Evolutionary conservation across 2,329 filamentous ascomycete species (phyloP).

Genomic region (Calonectria multiphialidica): DNA sequence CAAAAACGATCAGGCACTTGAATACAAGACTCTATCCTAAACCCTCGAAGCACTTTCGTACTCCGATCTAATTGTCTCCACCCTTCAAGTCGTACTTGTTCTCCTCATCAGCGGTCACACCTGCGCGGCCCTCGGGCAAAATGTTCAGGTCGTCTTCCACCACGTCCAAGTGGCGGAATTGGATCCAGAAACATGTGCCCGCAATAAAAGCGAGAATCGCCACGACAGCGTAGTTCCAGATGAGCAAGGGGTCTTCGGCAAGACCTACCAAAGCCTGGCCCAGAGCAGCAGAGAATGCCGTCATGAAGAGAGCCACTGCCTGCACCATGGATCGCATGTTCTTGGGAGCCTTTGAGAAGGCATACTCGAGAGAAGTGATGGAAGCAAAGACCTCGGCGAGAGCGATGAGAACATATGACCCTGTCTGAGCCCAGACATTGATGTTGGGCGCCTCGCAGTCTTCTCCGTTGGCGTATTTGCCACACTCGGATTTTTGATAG

Average conservation of each 20-base stretch:
- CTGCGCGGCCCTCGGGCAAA: conserved; percentile 53
- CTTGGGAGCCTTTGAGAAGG: conserved; percentile 80
- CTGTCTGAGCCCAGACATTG: conserved; percentile 73
- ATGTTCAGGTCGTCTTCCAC: conserved; percentile 77
- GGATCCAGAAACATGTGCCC: conserved; percentile 75
- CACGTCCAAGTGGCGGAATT: conserved; percentile 71
- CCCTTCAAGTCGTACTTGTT: conserved; percentile 32
- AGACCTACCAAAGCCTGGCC: conserved; percentile 67
- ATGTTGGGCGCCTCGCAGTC: conserved; percentile 59
- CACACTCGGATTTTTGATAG: conserved; percentile 74
- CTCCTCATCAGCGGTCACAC: conserved; percentile 38
- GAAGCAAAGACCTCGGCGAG: conserved; percentile 63
- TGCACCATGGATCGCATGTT: conserved; percentile 83
- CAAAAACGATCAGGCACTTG: not conserved
- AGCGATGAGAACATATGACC: conserved; percentile 62
- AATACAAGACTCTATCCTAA: too few species aligned
- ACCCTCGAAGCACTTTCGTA: not conserved
- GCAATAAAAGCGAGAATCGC: conserved; percentile 74
- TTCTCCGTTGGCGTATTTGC: conserved; percentile 52
- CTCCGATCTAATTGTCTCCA: not conserved
- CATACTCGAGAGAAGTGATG: conserved; percentile 76
- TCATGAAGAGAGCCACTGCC: conserved; percentile 76
- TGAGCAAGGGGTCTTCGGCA: conserved; percentile 71
- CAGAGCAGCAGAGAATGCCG: conserved; percentile 75
- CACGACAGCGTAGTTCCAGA: conserved; percentile 80